A percentile compares a stretch with the other conserved stretches of the same genome.
Conservation (phyloP, 306 rosid species). For the Rosa lucieae region DNA sequence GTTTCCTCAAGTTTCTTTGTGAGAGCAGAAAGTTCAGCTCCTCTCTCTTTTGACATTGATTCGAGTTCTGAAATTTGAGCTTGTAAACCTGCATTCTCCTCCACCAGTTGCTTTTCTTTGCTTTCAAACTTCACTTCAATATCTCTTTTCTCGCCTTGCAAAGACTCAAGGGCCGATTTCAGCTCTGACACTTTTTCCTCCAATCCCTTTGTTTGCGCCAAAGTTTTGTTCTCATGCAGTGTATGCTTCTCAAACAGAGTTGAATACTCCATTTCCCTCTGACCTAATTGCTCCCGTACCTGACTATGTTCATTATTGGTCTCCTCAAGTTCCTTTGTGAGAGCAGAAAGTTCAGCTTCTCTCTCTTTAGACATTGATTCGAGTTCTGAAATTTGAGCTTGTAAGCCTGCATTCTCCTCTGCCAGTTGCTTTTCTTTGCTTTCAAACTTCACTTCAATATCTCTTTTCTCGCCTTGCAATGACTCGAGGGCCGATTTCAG, state of each 20-base stretch:
- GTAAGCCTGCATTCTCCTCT: slow-evolving; percentile 48
- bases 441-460: slow-evolving; percentile 46
- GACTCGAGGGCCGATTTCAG: slow-evolving; percentile 50
- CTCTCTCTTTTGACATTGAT: slow-evolving; percentile 45
- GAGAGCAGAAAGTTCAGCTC: slow-evolving; percentile 46
- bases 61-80: slow-evolving; percentile 53
- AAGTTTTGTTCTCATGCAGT: too few relatives aligned
- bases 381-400: slow-evolving; percentile 49
- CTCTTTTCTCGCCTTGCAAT: slow-evolving; percentile 45
- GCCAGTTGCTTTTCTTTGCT: slow-evolving; percentile 40
- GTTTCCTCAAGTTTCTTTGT: slow-evolving; percentile 42
- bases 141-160: slow-evolving; percentile 47
- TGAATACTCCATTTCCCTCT: too few relatives aligned
- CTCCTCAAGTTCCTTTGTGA: slow-evolving; percentile 29
- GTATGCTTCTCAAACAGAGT: too few relatives aligned
- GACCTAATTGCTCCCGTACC: too few relatives aligned
- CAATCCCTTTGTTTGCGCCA: too few relatives aligned
- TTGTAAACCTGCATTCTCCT: slow-evolving; percentile 42
- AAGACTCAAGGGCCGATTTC: slow-evolving; percentile 47
- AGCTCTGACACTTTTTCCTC: slow-evolving; percentile 22
- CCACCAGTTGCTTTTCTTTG: slow-evolving; percentile 44
- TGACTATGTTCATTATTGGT: too few relatives aligned
- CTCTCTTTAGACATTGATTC: slow-evolving; percentile 48
- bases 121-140: slow-evolving; percentile 47
- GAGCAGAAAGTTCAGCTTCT: slow-evolving; percentile 49